A percentile compares a stretch with the other conserved stretches of the same genome.
phyloP scores from a whole-genome alignment of 1,284 basidiomycete genomes.

The Takashimella tepidaria region DNA sequence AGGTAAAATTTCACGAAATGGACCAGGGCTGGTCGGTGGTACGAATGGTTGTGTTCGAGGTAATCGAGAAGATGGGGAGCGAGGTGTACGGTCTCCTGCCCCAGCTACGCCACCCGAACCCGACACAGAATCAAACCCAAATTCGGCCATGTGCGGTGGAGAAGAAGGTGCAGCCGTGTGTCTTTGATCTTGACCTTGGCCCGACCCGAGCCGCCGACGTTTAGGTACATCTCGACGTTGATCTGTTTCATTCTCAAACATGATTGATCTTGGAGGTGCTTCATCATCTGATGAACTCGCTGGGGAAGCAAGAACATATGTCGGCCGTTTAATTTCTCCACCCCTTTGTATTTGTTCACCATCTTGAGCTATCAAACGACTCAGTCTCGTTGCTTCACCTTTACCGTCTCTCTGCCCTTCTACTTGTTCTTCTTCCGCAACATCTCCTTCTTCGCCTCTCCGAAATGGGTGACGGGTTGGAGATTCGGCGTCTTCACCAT shows the following conservation, averaged over 20 bases:
- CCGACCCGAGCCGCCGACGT: no score
- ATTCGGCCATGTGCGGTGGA: background rate
- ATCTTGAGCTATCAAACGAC: no score
- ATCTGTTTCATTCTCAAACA: conserved; percentile 22
- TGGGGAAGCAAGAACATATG: conserved; percentile 12
- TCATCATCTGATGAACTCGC: conserved; percentile 27
- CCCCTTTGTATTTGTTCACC: background rate
- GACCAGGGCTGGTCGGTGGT: conserved; percentile 3
- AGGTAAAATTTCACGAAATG: conserved; percentile 7
- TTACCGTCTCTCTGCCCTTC: background rate
- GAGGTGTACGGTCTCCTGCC: conserved; percentile 12
- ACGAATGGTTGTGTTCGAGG: background rate
- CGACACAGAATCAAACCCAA: background rate
- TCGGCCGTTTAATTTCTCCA: background rate
- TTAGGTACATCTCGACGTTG: background rate
- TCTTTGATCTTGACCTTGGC: no score
- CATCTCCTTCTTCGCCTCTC: background rate
- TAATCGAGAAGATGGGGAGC: conserved; percentile 11
- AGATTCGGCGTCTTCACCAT: conserved; percentile 11
- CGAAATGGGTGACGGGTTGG: background rate
- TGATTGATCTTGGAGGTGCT: conserved; percentile 29
- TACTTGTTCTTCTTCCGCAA: background rate
- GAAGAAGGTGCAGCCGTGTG: background rate
- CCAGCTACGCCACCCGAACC: background rate
- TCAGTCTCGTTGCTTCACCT: background rate